Evolutionary conservation across 2,329 filamentous ascomycete genomes (phyloP).

Genomic region (Xylariaceae sp.): DNA sequence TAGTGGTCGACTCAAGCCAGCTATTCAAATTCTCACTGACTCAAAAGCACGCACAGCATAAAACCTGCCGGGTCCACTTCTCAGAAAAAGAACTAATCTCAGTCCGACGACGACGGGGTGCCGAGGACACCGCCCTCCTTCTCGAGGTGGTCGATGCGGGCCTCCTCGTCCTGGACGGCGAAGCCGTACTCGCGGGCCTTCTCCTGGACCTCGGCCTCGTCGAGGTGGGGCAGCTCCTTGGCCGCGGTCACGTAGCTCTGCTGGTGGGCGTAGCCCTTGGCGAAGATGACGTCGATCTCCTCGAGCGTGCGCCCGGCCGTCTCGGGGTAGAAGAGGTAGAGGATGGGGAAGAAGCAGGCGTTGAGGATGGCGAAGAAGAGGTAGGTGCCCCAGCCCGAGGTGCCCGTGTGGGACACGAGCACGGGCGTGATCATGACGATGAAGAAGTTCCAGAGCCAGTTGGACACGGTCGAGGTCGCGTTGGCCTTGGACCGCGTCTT

Average conservation of each 20-base stretch:
- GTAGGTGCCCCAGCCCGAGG: conserved; percentile 37
- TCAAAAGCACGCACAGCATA: too few species aligned
- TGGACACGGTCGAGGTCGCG: conserved; percentile 43
- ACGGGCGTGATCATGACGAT: conserved; percentile 58
- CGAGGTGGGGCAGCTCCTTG: conserved; percentile 46
- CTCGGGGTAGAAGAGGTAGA: conserved; percentile 47
- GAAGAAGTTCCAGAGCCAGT: conserved; percentile 45
- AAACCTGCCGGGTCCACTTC: too few species aligned
- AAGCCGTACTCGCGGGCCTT: conserved; percentile 31
- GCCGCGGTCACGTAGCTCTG: conserved; percentile 55
- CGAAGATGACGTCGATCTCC: conserved; percentile 52
- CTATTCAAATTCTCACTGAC: too few species aligned
- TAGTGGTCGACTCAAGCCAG: too few species aligned
- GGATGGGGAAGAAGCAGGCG: conserved; percentile 35
- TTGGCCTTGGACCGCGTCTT: conserved; percentile 38
- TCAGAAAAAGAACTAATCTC: too few species aligned
- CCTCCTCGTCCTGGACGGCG: conserved; percentile 16
- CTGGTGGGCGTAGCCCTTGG: conserved; percentile 49
- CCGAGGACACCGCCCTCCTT: conserved; percentile 11
- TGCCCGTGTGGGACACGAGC: conserved; percentile 46
- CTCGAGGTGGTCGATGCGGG: conserved; percentile 8
- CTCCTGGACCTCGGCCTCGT: conserved; percentile 42
- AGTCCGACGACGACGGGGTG: conserved; percentile 6
- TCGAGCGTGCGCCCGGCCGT: conserved; percentile 42
- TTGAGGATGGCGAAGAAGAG: conserved; percentile 41